Conservation (phyloP, 257 asterid species). For the Solanum paucissectum region DNA sequence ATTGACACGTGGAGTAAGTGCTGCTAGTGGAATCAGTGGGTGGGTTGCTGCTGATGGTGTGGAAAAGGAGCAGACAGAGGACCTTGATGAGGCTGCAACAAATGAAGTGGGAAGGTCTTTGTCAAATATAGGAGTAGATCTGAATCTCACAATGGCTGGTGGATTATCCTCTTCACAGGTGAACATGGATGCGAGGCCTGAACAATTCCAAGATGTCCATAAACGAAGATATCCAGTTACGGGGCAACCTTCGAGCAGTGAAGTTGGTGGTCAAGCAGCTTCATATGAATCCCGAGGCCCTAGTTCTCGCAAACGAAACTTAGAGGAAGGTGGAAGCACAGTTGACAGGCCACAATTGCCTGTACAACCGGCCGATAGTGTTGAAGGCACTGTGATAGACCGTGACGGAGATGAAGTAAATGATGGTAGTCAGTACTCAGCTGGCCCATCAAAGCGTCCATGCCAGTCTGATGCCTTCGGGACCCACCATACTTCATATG, state of each 20-base stretch:
- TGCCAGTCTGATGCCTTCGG: slow-evolving; percentile 45
- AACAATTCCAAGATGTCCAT: slow-evolving; percentile 38
- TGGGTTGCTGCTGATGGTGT: slow-evolving; percentile 74
- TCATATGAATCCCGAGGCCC: slow-evolving; percentile 97
- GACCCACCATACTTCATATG: slow-evolving; percentile 29
- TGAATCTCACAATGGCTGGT: slow-evolving; percentile 79
- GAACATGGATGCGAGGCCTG: slow-evolving; percentile 38
- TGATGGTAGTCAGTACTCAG: slow-evolving; percentile 70
- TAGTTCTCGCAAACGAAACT: slow-evolving; percentile 77
- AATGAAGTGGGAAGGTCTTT: slow-evolving; percentile 76
- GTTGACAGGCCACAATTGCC: slow-evolving; percentile 69
- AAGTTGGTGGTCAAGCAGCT: slow-evolving; percentile 93
- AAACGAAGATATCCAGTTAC: slow-evolving; percentile 47
- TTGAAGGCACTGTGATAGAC: slow-evolving; percentile 95
- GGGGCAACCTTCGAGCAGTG: slow-evolving; percentile 91
- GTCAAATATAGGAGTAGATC: slow-evolving; percentile 71
- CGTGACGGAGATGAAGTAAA: slow-evolving; percentile 96
- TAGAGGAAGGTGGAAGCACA: slow-evolving; percentile 99
- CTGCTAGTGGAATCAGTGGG: slow-evolving; percentile 98
- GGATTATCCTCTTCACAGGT: slow-evolving; percentile 64
- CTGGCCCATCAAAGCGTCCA: slow-evolving; percentile 86
- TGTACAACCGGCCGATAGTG: slow-evolving; percentile 80
- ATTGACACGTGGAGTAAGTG: slow-evolving; percentile 86
- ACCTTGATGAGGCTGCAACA: slow-evolving; percentile 75
- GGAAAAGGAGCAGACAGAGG: slow-evolving; percentile 73